Base-by-base conservation (phyloP, 345 rosid species). In the Citrus australasica region DNA sequence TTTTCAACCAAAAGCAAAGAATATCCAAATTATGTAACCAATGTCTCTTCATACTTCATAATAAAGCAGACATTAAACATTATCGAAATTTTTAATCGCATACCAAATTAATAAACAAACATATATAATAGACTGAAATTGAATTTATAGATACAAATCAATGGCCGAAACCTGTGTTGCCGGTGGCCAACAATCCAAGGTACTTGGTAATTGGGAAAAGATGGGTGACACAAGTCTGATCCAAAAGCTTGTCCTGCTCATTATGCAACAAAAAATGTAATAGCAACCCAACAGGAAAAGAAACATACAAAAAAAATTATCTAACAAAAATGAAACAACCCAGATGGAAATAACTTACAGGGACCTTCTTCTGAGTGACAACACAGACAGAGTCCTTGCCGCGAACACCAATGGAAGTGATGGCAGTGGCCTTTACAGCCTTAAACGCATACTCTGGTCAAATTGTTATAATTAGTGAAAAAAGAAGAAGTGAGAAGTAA, bases 281-380 rank as follows among this genome's bases (percentile, higher is more conserved):
- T 6, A 22, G 10, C 58, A 69, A 30, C 76, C 82, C 80, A 69
- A 62, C 35, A 11, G 16, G 55, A 71, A 35, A 77, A 37, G 35
- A 59, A 76, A 46, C 51, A 10, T 46, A 3, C 51, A 35, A 7
- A 4, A 14, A 79, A 71, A 71, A 24, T 66, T 37, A 78, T 74
- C 19, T 6, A 69, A 13, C 6, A 13, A 35, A 51, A 67, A 51
- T 10, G 7, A 9, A 69, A 64, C 7, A 35, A n/a, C 13, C 46
- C 25, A 65, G 46, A 7, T 28, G 53, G 38, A 28, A 53, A 68
- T 56, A 35, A 90, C 98, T 80, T 27, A 94, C 99, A 82, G 99
- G 97, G 79, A 96, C 98, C 86, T 96, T 96, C 94, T 94, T 96
- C 89, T 96, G 99, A 2, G 99, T 94, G 51, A 96, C 99, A 32